Percentiles rank a stretch among this genome's conserved stretches.
These are phyloP conservation scores for Moesziomyces globuligerus DNA, from an alignment of 1,284 basidiomycete genomes.

Conservation along the genomic window DNA sequence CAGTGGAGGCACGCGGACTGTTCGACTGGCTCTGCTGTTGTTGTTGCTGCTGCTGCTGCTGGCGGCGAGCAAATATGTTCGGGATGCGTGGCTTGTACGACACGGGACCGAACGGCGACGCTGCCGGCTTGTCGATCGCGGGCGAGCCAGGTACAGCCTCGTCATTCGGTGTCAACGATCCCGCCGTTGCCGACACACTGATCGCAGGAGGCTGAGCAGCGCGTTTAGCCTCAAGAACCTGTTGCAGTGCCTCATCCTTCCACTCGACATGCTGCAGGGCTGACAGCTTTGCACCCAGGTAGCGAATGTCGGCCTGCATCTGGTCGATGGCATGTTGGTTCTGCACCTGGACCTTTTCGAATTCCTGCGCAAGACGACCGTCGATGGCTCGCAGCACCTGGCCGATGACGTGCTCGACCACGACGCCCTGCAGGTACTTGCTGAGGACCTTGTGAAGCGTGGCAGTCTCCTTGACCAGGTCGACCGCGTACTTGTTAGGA, in stretches of 20 bases:
- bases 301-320: conserved; percentile 48
- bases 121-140: conserved; percentile 20
- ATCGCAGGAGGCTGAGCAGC: conserved; percentile 17
- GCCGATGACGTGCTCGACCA: conserved; percentile 55
- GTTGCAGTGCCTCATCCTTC: conserved; percentile 48
- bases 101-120: conserved; percentile 34
- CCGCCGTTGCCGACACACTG: conserved; percentile 17
- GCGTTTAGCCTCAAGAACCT: conserved; percentile 32
- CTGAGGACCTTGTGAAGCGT: conserved; percentile 95
- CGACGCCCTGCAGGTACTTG: conserved; percentile 76
- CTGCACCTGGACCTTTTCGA: conserved; percentile 50
- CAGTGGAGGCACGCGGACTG: conserved; percentile 33
- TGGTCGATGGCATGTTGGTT: conserved; percentile 36
- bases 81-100: conserved; percentile 46
- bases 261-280: conserved; percentile 54
- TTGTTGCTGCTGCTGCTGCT: conserved; percentile 24
- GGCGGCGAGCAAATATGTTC: conserved; percentile 45
- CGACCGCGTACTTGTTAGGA: conserved; percentile 84
- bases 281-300: conserved; percentile 52
- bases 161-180: conserved; percentile 22
- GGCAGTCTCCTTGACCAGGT: conserved; percentile 92
- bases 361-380: conserved; percentile 48
- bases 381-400: conserved; percentile 59
- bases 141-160: conserved; percentile 36
- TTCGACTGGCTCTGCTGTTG: conserved; percentile 26